Base-by-base conservation (phyloP, 2,329 filamentous ascomycete species). In the Zasmidium angulare region DNA sequence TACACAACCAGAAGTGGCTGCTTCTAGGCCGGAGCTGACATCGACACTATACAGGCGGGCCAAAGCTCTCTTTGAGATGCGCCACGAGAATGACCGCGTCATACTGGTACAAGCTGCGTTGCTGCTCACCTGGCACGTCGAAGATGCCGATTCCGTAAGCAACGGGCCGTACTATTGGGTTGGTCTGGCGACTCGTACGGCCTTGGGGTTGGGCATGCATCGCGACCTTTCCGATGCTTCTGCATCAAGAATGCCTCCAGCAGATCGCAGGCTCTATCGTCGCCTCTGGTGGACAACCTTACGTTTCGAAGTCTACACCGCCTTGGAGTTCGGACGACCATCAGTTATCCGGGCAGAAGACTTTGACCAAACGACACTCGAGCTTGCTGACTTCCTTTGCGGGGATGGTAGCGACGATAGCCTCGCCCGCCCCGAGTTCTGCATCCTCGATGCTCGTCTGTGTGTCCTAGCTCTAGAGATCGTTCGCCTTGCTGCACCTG, bases 121-220 rank as follows among this genome's bases (percentile, higher is more conserved):
- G 29, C 54, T 63, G 2, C 29, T 63, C 9, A 51, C 60, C 1
- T 63, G 60, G 60, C 57, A 63, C 19, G 57, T 53, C n/a, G 60
- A 60, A 31, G 46, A 48, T 17, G 48, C 56, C 1, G 60, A 60
- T n/a, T 57, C 57, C 20, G 50, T 59, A 1, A 24, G 50, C 29
- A 40, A 22, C 22, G 53, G 56, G 20, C 24, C 53, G 1, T 63
- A 59, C 22, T 50, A 63, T 31, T 63, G 60, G 60, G 36, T 55
- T 46, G 56, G 50, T 2, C 50, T 56, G 53, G 57, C 60, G 3
- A 47, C 50, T 14, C 49, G 53, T 19, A 55, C 60, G 6, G 53
- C 49, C 23, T 49, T 56, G 7, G 60, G 60, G 19, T 46, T 63
- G 2, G 56, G 60, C n/a, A 63, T 63, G 56, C 60, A 63, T 54